Evolutionary conservation across 148 eudicot genomes (phyloP).

Genomic region (Mesembryanthemum crystallinum): DNA sequence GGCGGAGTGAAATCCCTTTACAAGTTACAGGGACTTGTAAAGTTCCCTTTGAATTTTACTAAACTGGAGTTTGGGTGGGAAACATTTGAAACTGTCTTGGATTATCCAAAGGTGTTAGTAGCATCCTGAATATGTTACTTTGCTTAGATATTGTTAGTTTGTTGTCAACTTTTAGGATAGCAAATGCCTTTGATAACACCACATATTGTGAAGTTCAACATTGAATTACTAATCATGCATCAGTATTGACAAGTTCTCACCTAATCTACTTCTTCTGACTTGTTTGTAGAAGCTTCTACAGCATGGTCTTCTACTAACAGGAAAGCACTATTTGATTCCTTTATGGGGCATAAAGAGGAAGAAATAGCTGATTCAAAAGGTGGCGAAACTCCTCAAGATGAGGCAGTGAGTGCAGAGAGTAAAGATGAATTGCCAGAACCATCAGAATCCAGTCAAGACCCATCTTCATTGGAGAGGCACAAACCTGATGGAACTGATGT

Average conservation of each 20-base stretch:
- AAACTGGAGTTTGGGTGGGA: too few species aligned
- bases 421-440: constrained; percentile 32
- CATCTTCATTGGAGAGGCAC: constrained; percentile 36
- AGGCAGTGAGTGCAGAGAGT: constrained; percentile 18
- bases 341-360: constrained; percentile 68
- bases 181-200: background rate
- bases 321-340: constrained; percentile 54
- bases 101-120: too few species aligned
- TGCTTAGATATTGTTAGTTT: background rate
- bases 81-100: too few species aligned
- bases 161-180: background rate
- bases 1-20: too few species aligned
- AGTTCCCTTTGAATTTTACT: too few species aligned
- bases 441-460: constrained; percentile 32
- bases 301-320: constrained; percentile 55
- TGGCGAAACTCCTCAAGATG: constrained; percentile 13
- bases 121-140: background rate
- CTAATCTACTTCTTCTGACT: constrained; percentile 10
- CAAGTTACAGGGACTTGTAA: too few species aligned
- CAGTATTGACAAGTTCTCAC: background rate
- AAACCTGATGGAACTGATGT: constrained; percentile 32
- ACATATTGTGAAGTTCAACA: background rate
- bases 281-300: constrained; percentile 49
- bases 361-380: constrained; percentile 27
- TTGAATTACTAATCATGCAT: background rate